Conservation (phyloP, 768 basidiomycete species). For the Auriscalpium vulgare region DNA sequence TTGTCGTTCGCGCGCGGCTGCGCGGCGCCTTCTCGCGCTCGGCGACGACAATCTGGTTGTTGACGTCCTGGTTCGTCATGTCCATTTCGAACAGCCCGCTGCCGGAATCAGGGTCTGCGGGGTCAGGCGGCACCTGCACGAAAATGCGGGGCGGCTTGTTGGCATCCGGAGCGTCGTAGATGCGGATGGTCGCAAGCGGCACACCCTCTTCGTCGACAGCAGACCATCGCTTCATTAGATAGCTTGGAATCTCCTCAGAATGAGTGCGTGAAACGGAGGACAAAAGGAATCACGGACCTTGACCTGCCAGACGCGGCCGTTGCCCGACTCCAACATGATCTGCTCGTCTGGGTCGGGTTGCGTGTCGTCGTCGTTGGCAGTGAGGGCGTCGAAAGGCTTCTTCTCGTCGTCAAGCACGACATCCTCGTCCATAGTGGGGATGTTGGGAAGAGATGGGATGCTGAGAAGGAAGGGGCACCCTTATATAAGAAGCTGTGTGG, state of each 20-base stretch:
- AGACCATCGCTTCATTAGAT: constrained; percentile 83
- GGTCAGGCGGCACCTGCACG: constrained; percentile 56
- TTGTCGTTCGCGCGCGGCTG: constrained; percentile 62
- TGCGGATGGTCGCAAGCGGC: constrained; percentile 78
- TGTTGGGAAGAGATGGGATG: too few relatives aligned
- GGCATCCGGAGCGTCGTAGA: constrained; percentile 45
- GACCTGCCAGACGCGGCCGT: constrained; percentile 77
- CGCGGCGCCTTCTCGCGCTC: constrained; percentile 66
- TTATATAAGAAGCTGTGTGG: too few relatives aligned
- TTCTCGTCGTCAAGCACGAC: constrained; percentile 49
- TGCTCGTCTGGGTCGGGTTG: constrained; percentile 78
- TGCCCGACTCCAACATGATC: constrained; percentile 69
- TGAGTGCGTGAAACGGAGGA: background rate
- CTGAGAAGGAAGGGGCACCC: too few relatives aligned
- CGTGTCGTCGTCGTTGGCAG: constrained; percentile 45
- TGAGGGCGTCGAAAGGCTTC: constrained; percentile 60
- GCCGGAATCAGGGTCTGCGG: constrained; percentile 30
- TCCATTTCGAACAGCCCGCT: constrained; percentile 77
- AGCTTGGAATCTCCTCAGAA: constrained; percentile 67
- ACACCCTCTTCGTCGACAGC: constrained; percentile 63
- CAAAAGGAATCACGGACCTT: constrained; percentile 46
- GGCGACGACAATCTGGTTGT: constrained; percentile 81
- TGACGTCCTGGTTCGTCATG: constrained; percentile 77
- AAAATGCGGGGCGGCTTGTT: constrained; percentile 52
- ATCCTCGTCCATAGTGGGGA: constrained; percentile 18